phyloP scores from a whole-genome alignment of 2,329 filamentous ascomycete species.

The Claviceps pazoutovae region DNA sequence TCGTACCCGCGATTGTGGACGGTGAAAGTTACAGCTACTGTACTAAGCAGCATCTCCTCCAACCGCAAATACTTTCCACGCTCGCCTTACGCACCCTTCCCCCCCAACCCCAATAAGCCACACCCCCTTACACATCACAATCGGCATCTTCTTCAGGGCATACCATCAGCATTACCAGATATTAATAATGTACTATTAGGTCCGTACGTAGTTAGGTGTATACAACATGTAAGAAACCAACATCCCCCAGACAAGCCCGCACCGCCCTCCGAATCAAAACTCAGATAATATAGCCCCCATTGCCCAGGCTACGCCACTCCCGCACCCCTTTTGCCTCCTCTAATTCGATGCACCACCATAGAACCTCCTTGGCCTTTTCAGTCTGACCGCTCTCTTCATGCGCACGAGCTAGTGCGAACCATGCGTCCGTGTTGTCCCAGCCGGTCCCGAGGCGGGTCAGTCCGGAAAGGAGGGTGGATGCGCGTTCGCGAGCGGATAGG shows the following conservation, averaged over 20 bases:
- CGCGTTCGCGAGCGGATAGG: slow-evolving; percentile 79
- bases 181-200: background rate
- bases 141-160: no score
- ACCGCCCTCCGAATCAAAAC: slow-evolving; percentile 10
- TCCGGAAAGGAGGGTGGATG: slow-evolving; percentile 67
- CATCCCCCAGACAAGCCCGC: background rate
- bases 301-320: slow-evolving; percentile 58
- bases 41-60: no score
- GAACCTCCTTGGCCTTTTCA: slow-evolving; percentile 78
- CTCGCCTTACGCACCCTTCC: no score
- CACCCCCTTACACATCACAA: no score
- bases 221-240: background rate
- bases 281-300: slow-evolving; percentile 45
- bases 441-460: slow-evolving; percentile 74
- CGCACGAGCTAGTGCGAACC: slow-evolving; percentile 75
- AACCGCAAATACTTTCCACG: no score
- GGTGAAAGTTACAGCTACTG: no score
- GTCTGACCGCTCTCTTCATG: slow-evolving; percentile 77
- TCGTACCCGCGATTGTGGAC: no score
- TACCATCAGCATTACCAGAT: no score
- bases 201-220: background rate
- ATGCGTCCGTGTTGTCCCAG: slow-evolving; percentile 89
- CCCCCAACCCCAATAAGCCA: no score
- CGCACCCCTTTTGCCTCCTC: slow-evolving; percentile 74
- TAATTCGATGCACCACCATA: slow-evolving; percentile 96